Evolutionary conservation across 176 grass and related monocot species (phyloP).

Genomic region (Stipa capillata): DNA sequence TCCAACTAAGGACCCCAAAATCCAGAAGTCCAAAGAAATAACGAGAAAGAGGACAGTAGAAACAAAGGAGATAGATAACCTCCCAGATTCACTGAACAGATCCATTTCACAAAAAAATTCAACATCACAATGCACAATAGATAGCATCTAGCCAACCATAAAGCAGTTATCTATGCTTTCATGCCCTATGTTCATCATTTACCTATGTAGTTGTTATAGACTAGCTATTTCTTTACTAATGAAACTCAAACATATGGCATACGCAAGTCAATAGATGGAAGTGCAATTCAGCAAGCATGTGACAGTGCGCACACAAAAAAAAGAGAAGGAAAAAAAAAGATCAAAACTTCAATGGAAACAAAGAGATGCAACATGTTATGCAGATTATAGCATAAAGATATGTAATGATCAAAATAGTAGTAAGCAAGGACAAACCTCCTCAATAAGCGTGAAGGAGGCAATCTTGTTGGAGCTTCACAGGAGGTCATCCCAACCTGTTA

Average conservation of each 20-base stretch:
- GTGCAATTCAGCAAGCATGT: neutral
- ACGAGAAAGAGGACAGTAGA: neutral
- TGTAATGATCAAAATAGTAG: neutral
- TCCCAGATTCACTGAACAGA: constrained; percentile 1
- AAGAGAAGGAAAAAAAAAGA: neutral
- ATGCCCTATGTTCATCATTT: too few species aligned
- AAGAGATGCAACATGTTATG: neutral
- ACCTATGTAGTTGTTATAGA: neutral
- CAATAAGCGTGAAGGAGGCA: constrained; percentile 56
- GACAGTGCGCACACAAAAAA: neutral
- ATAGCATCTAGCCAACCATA: neutral
- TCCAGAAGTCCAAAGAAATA: constrained; percentile 12
- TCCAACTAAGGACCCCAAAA: neutral
- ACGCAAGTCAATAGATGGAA: neutral
- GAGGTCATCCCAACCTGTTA: constrained; percentile 74
- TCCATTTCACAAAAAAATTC: neutral
- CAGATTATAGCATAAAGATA: neutral
- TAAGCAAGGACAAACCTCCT: constrained; percentile 33
- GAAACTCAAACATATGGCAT: neutral
- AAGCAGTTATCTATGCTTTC: neutral
- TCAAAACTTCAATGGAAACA: neutral
- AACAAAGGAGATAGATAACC: neutral
- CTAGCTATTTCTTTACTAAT: neutral
- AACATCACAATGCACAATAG: neutral
- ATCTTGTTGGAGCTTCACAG: constrained; percentile 85